phyloP scores from a whole-genome alignment of 306 rosid genomes.

The Casuarina cunninghamiana region DNA sequence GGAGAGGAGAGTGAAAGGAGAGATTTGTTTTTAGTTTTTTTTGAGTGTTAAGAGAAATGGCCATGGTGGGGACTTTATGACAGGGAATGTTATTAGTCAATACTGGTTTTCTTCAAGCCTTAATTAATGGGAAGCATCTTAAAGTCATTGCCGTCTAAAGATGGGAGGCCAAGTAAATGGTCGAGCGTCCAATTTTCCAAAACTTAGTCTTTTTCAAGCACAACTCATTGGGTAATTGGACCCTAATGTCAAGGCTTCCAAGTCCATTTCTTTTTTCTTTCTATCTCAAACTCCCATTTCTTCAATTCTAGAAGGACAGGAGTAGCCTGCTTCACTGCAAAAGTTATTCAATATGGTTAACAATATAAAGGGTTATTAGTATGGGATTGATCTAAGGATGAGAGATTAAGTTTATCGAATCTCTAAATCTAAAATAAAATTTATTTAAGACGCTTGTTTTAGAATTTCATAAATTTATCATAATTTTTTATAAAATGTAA shows the following conservation, averaged over 20 bases:
- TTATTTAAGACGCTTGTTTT: too few species aligned
- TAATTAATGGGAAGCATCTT: constrained; percentile 10
- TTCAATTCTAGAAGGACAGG: not conserved
- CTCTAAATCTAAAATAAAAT: too few species aligned
- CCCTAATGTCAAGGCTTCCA: not conserved
- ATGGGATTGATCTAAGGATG: too few species aligned
- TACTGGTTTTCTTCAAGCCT: constrained; percentile 25
- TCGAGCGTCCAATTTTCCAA: constrained; percentile 37
- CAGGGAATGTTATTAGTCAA: constrained; percentile 26
- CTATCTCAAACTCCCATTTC: not conserved
- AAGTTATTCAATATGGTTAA: too few species aligned
- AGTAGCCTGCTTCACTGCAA: too few species aligned
- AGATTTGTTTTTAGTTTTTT: not conserved
- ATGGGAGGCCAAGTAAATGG: constrained; percentile 40
- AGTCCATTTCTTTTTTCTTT: not conserved
- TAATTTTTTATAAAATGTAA: too few species aligned
- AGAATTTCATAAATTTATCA: too few species aligned
- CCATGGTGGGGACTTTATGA: not conserved
- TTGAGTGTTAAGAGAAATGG: constrained; percentile 7
- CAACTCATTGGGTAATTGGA: not conserved
- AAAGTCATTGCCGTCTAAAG: constrained; percentile 56
- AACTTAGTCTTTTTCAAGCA: constrained; percentile 6
- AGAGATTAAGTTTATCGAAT: too few species aligned
- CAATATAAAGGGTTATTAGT: too few species aligned
- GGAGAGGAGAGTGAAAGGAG: constrained; percentile 26